A percentile compares a stretch with the other conserved stretches of the same genome.
phyloP scores from a whole-genome alignment of 305 asterid genomes.

The Fraxinus dipetala region DNA sequence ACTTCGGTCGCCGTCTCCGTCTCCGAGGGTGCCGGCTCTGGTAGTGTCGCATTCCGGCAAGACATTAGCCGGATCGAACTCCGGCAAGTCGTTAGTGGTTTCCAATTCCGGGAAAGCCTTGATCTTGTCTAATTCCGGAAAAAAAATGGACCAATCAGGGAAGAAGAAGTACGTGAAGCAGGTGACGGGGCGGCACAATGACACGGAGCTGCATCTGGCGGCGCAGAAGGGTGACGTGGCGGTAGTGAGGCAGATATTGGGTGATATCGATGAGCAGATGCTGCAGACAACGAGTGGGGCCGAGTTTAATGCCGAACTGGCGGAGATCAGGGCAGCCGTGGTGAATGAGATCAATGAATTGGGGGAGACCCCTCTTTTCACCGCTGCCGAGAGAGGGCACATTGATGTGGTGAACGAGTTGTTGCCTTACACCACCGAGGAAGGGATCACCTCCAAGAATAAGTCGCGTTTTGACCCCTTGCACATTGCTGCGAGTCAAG shows the following conservation, averaged over 20 bases:
- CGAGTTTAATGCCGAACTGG: conserved; percentile 65
- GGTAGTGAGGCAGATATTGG: conserved; percentile 69
- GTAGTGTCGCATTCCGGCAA: background rate
- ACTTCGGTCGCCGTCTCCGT: background rate
- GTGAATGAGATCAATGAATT: conserved; percentile 71
- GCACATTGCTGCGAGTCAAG: conserved; percentile 75
- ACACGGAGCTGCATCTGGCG: conserved; percentile 90
- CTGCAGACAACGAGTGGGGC: conserved; percentile 57
- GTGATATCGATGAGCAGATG: conserved; percentile 79
- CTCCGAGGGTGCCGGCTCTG: background rate
- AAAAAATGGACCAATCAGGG: conserved; percentile 70
- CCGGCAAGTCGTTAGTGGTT: background rate
- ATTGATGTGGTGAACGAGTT: conserved; percentile 60
- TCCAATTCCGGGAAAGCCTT: conserved; percentile 29
- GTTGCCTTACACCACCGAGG: conserved; percentile 48
- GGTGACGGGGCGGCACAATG: conserved; percentile 93
- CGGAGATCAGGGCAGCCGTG: conserved; percentile 59
- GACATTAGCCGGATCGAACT: background rate
- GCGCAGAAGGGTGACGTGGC: conserved; percentile 79
- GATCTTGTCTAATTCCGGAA: conserved; percentile 66
- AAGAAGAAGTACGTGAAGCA: conserved; percentile 95
- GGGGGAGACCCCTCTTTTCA: conserved; percentile 64
- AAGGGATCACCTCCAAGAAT: conserved; percentile 56
- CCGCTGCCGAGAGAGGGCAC: conserved; percentile 60
- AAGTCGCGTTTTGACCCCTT: conserved; percentile 60